Conservation (phyloP, 257 asterid genomes). For the Plectranthus barbatus region DNA sequence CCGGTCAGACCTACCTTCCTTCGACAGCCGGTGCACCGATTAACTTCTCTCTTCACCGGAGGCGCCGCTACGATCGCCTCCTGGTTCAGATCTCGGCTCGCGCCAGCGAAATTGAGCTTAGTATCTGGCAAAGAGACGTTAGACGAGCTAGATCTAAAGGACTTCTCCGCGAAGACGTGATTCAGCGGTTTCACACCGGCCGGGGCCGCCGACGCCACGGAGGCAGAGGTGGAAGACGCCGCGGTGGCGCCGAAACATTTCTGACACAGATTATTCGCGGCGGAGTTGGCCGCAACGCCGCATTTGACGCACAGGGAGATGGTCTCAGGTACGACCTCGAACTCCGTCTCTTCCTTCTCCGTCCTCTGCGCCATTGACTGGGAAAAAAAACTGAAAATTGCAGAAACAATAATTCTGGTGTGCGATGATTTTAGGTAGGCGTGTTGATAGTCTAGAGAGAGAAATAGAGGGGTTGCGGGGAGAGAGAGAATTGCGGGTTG, state of each 20-base stretch:
- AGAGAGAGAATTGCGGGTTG: slow-evolving; percentile 11
- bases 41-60: slow-evolving; percentile 50
- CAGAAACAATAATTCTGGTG: no score
- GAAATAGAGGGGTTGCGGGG: not conserved
- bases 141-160: slow-evolving; percentile 37
- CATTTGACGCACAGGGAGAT: slow-evolving; percentile 60
- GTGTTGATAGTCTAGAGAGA: not conserved
- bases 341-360: slow-evolving; percentile 78
- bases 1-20: slow-evolving; percentile 87
- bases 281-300: slow-evolving; percentile 46
- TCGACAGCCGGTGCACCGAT: slow-evolving; percentile 79
- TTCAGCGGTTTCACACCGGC: slow-evolving; percentile 10
- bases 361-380: slow-evolving; percentile 70
- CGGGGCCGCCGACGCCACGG: no score
- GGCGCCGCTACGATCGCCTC: slow-evolving; percentile 4
- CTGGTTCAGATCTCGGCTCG: slow-evolving; percentile 35
- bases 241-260: slow-evolving; percentile 47
- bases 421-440: not conserved
- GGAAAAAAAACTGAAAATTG: not conserved
- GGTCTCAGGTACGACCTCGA: slow-evolving; percentile 66
- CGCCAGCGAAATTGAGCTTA: slow-evolving; percentile 13
- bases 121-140: slow-evolving; percentile 31
- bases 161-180: slow-evolving; percentile 20
- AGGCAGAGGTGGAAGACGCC: slow-evolving; percentile 23
- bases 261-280: slow-evolving; percentile 49